These are phyloP conservation scores for Zymoseptoria pseudotritici DNA, from an alignment of 2,329 filamentous ascomycete species.

Conservation along the genomic window DNA sequence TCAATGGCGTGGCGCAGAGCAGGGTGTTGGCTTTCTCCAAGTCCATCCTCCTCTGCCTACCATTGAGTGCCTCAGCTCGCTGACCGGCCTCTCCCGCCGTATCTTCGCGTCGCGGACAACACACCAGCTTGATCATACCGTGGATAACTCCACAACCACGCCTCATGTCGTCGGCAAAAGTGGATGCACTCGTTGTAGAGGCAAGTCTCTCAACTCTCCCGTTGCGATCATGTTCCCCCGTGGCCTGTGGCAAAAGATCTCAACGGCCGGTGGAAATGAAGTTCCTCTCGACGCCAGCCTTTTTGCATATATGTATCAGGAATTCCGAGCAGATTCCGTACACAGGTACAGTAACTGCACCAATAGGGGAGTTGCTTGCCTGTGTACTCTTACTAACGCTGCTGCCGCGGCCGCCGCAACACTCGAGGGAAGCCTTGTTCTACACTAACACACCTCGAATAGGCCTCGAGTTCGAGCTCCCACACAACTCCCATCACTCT, in stretches of 20 bases:
- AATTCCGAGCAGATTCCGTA: too few relatives aligned
- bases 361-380: too few relatives aligned
- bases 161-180: not conserved
- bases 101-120: not conserved
- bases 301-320: not conserved
- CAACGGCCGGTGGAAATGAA: not conserved
- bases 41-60: not conserved
- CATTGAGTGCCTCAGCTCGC: not conserved
- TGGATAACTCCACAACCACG: not conserved
- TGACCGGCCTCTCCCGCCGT: not conserved
- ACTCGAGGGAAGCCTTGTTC: not conserved
- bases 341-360: too few relatives aligned
- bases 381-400: not conserved
- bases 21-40: not conserved
- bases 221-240: not conserved
- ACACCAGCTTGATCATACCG: slow-evolving; percentile 1
- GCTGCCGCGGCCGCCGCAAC: not conserved
- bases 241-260: slow-evolving; percentile 5
- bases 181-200: slow-evolving; percentile 6
- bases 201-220: slow-evolving; percentile 3
- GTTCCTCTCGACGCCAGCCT: not conserved
- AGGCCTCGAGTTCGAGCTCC: not conserved
- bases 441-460: not conserved
- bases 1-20: not conserved
- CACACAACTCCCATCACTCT: not conserved